These are phyloP conservation scores for Lichina pygmaea DNA, from an alignment of 495 filamentous ascomycete species.

Conservation along the genomic window DNA sequence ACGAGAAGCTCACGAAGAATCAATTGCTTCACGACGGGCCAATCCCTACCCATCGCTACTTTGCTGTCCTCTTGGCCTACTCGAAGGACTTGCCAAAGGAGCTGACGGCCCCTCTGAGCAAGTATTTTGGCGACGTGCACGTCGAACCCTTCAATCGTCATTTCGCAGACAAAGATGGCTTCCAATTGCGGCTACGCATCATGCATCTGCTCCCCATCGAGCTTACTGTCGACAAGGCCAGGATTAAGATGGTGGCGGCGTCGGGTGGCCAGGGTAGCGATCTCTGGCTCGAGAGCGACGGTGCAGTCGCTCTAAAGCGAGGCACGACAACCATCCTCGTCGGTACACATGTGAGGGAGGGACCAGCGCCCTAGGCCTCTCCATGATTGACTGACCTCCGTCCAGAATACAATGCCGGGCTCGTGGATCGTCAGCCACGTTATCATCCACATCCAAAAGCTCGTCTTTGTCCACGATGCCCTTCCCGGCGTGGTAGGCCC, in stretches of 20 bases:
- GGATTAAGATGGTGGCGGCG: conserved; percentile 30
- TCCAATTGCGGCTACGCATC: conserved; percentile 41
- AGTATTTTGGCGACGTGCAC: conserved; percentile 44
- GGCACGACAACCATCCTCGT: conserved; percentile 26
- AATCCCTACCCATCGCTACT: conserved; percentile 24
- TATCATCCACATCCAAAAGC: conserved; percentile 35
- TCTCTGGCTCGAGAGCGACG: conserved; percentile 31
- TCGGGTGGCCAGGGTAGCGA: conserved; percentile 24
- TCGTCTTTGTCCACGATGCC: conserved; percentile 36
- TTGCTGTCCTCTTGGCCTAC: conserved; percentile 36
- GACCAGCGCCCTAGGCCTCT: not conserved
- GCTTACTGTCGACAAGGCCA: conserved; percentile 37
- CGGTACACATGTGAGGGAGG: conserved; percentile 18
- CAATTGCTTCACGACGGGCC: conserved; percentile 21
- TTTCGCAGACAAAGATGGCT: conserved; percentile 47
- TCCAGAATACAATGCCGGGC: conserved; percentile 37
- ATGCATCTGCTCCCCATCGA: conserved; percentile 45
- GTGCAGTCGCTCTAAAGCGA: conserved; percentile 18
- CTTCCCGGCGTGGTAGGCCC: conserved; percentile 12
- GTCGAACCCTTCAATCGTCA: conserved; percentile 46
- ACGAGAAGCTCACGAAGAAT: not conserved
- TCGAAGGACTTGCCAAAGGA: conserved; percentile 36
- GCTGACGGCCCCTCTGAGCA: conserved; percentile 33
- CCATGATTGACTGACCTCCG: not conserved
- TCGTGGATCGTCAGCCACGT: conserved; percentile 53